phyloP scores from a whole-genome alignment of 768 basidiomycete species.

The Boletus subcaerulescens region DNA sequence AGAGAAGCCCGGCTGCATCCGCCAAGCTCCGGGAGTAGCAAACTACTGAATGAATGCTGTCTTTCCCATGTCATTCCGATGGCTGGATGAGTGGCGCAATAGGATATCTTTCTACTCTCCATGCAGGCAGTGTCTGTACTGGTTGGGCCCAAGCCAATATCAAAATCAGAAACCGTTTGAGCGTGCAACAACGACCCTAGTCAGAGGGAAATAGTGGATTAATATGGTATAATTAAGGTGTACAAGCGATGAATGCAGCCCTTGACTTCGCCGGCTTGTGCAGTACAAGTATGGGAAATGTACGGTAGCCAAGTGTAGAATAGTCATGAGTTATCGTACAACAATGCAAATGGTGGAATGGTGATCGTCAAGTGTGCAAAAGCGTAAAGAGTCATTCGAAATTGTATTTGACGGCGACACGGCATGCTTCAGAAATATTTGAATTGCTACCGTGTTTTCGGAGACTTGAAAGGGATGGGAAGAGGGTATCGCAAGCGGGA shows the following conservation, averaged over 20 bases:
- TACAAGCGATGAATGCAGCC: conserved; percentile 24
- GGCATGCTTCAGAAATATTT: conserved; percentile 64
- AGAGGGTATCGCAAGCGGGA: conserved; percentile 71
- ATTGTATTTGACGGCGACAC: conserved; percentile 69
- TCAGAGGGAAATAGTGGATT: conserved; percentile 16
- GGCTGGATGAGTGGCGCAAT: background rate
- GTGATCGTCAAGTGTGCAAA: conserved; percentile 13
- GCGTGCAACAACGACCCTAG: too few species aligned
- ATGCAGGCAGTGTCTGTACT: too few species aligned
- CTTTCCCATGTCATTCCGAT: conserved; percentile 10
- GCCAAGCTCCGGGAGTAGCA: conserved; percentile 9
- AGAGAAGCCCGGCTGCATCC: background rate
- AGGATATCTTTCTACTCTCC: too few species aligned
- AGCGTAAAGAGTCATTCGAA: conserved; percentile 45
- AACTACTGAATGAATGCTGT: background rate
- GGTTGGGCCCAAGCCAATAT: too few species aligned
- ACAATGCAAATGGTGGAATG: conserved; percentile 21
- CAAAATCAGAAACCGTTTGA: too few species aligned
- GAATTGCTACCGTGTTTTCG: conserved; percentile 57
- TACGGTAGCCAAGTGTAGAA: conserved; percentile 25
- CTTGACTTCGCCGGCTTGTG: conserved; percentile 12
- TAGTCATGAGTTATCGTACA: conserved; percentile 32
- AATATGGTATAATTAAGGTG: conserved; percentile 37
- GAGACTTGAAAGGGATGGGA: conserved; percentile 56
- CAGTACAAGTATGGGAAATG: conserved; percentile 24